Percentiles rank a stretch among this genome's conserved stretches.
Evolutionary conservation across 108 stramenopile species (phyloP).

Genomic region (Mediolabrus comicus): DNA sequence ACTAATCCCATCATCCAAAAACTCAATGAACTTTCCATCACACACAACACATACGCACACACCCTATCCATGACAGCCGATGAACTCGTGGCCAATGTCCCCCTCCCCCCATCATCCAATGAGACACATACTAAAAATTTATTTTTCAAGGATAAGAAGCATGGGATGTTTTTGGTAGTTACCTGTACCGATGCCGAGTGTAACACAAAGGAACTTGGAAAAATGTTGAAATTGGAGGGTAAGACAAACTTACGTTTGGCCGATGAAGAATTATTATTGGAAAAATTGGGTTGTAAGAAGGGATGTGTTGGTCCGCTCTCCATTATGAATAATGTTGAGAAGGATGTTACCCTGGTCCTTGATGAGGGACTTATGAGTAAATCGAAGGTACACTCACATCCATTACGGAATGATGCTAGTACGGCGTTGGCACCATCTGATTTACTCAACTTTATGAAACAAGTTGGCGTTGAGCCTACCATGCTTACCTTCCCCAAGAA

Average conservation of each 20-base stretch:
- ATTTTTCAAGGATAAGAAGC: constrained; percentile 90
- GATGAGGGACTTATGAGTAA: constrained; percentile 68
- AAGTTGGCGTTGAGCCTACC: constrained; percentile 58
- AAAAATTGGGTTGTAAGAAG: constrained; percentile 72
- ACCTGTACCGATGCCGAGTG: constrained; percentile 52
- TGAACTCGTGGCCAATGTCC: constrained; percentile 76
- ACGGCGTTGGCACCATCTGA: constrained; percentile 63
- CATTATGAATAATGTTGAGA: constrained; percentile 69
- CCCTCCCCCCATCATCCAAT: constrained; percentile 45
- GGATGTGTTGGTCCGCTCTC: constrained; percentile 90
- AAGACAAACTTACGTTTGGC: constrained; percentile 93
- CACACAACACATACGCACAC: constrained; percentile 65
- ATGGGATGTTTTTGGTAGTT: constrained; percentile 76
- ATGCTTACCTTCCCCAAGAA: constrained; percentile 62
- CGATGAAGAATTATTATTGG: constrained; percentile 58
- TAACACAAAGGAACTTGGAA: constrained; percentile 84
- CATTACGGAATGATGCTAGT: constrained; percentile 87
- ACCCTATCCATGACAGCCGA: constrained; percentile 66
- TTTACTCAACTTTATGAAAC: constrained; percentile 59
- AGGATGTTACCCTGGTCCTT: constrained; percentile 74
- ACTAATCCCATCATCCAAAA: constrained; percentile 67
- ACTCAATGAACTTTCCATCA: constrained; percentile 52
- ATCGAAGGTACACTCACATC: constrained; percentile 80
- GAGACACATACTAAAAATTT: constrained; percentile 90
- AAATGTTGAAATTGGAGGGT: constrained; percentile 78